Evolutionary conservation across 495 filamentous ascomycete species (phyloP).

Genomic region (Pyronema domesticum): DNA sequence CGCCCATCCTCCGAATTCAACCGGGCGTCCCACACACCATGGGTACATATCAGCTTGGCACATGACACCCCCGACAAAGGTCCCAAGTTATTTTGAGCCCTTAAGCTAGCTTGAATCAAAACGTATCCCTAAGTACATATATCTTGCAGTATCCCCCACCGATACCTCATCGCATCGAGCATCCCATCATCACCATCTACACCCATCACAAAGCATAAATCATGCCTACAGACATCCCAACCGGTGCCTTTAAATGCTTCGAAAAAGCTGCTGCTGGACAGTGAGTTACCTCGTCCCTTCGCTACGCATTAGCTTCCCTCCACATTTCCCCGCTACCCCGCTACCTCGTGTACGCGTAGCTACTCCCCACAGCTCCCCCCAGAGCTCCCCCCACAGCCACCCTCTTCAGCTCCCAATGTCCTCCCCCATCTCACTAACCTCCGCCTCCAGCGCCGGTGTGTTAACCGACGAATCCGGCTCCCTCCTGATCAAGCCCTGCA

Average conservation of each 20-base stretch:
- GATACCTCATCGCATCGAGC: too few species aligned
- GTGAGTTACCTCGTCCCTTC: slow-evolving; percentile 38
- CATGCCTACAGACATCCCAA: slow-evolving; percentile 6
- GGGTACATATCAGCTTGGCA: too few species aligned
- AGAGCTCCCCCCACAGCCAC: not conserved
- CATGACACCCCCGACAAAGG: too few species aligned
- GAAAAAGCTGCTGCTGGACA: slow-evolving; percentile 49
- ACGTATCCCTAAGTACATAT: too few species aligned
- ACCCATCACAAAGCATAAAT: not conserved
- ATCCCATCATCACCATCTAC: too few species aligned
- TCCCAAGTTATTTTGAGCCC: too few species aligned
- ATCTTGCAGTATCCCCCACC: too few species aligned
- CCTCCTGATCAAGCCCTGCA: slow-evolving; percentile 90
- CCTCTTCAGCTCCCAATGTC: not conserved
- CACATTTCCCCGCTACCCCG: too few species aligned
- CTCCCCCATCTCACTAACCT: slow-evolving; percentile 5
- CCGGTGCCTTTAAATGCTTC: slow-evolving; percentile 16
- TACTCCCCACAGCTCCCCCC: not conserved
- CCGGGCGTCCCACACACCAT: too few species aligned
- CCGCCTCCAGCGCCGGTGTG: slow-evolving; percentile 57
- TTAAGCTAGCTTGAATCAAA: too few species aligned
- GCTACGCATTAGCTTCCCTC: not conserved
- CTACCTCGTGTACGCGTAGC: too few species aligned
- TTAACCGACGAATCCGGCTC: slow-evolving; percentile 69
- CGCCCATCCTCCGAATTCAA: too few species aligned